Base-by-base conservation (phyloP, 768 basidiomycete species). In the Russula virescens region DNA sequence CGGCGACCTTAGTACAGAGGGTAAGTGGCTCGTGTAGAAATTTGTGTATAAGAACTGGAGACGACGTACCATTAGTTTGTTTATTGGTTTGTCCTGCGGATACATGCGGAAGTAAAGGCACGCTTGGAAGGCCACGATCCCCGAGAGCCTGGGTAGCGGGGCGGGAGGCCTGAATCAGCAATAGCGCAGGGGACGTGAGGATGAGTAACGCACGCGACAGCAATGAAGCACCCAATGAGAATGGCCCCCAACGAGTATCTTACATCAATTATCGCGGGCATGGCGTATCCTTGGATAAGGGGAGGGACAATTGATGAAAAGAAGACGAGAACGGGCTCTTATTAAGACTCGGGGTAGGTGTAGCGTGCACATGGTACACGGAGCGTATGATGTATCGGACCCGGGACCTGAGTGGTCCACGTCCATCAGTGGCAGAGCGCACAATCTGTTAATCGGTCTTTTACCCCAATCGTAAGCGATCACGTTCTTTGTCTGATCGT, bases 71-170 rank as follows among this genome's bases (percentile, higher is more conserved):
- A 63, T 59, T 38, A 55, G 2, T 34, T 66, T 66, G 53, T 57
- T 52, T 7, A 26, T 9, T 26, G 18, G 0, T 11, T 25, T 46
- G 38, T 68, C 66, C 0, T 16, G 9, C 14, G 47, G 58, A 38
- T 68, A 68, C 25, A 66, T 4, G 31, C 64, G 51, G 26, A 47
- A 66, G 26, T 68, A 68, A 3, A 68, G 47, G 55, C 61, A 62
- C 5, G 45, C 42, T 38, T 66, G 66, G 8, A 51, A 38, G 6
- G 57, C 54, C 2, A 66, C 61, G 5, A 66, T 52, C 6, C 66
- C 66, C 11, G 66, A 65, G 25, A 68, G 65, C 13, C 66, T 68
- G 40, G n/a, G 3, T 9, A n/a, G 28, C 19, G 19, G 14, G 13
- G 38, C 5, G 10, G 38, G 10, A 9, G 23, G 8, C 51, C 10